Evolutionary conservation across 192 early-diverging fungal genomes (phyloP), one percentile per base, ranked within the genome.

Genomic region (Umbelopsis sp.): DNA sequence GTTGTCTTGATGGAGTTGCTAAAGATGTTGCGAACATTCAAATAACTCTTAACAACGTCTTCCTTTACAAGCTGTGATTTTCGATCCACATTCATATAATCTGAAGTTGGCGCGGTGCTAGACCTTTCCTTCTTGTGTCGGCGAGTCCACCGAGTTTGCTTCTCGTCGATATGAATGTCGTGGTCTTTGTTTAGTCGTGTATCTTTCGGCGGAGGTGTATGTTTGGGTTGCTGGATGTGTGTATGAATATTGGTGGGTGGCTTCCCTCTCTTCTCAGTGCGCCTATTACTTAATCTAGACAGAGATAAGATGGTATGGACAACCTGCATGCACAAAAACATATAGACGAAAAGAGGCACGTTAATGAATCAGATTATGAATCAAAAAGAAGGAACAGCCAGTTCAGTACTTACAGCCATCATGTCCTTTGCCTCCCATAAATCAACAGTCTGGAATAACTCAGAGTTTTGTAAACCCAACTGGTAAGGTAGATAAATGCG

Each of bases 401-500:
- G 14, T 20, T 7, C 11, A 25, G 14, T 51, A 51, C 75, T 52
- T 82, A 89, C 88, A 65, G 80, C 84, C 1, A 69, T 81, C 87
- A 94, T 92, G 74, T 93, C 88, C 73, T 91, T 94, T 54, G 84
- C 93, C 66, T 94, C 92, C 72, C 90, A 92, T 24, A 94, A 74
- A 76, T 94, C 93, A 5, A 91, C 89, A 0, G 93, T 94, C 76
- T 94, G 90, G 70, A 94, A 94, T 70, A 93, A 75, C 72, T 93
- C 91, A n/a, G 88, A 85, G 65, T 86, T 89, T 67, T 90, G 86
- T 49, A 94, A 82, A 5, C 91, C 91, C 44, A 94, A 82, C 82
- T 89, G 76, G 14, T 49, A 45, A 45, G 31, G 10, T 45, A 56
- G 38, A 41, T 41, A 41, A 41, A 73, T 2, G n/a, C 25, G 72